These are phyloP conservation scores for Hsuehochloa calcarea DNA, from an alignment of 176 grass and related monocot genomes.

Conservation along the genomic window DNA sequence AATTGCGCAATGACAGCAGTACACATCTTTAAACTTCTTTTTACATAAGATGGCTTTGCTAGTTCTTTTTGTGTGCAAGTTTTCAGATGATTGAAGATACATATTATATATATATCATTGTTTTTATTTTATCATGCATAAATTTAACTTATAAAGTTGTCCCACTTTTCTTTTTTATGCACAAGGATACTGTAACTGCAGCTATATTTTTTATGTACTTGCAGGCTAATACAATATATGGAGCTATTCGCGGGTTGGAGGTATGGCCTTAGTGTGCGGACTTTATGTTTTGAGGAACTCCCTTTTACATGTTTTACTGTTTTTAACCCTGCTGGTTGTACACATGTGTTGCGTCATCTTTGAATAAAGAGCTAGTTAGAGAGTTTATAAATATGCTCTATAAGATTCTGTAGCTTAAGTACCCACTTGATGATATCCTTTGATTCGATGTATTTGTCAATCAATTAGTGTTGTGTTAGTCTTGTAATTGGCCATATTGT, in stretches of 20 bases:
- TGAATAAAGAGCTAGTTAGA: not conserved
- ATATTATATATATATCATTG: not conserved
- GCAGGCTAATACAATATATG: constrained; percentile 89
- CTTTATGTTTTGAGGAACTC: not conserved
- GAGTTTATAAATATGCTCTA: not conserved
- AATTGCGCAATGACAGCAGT: not conserved
- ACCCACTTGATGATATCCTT: not conserved
- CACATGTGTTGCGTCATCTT: not conserved
- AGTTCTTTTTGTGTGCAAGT: not conserved
- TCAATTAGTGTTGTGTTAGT: not conserved
- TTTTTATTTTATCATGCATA: not conserved
- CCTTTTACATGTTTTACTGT: not conserved
- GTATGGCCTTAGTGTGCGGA: constrained; percentile 38
- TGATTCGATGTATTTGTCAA: not conserved
- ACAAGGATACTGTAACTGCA: constrained; percentile 8
- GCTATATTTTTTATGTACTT: constrained; percentile 15
- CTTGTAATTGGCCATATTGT: not conserved
- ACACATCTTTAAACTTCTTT: not conserved
- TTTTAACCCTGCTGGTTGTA: not conserved
- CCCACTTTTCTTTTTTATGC: constrained; percentile 1
- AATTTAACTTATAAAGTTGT: not conserved
- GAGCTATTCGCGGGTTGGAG: constrained; percentile 87
- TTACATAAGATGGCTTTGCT: not conserved
- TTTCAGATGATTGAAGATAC: not conserved
- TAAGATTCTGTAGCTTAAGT: not conserved